Conservation (phyloP, 2,329 filamentous ascomycete genomes). For the Immersiporthe knoxdaviesiana region DNA sequence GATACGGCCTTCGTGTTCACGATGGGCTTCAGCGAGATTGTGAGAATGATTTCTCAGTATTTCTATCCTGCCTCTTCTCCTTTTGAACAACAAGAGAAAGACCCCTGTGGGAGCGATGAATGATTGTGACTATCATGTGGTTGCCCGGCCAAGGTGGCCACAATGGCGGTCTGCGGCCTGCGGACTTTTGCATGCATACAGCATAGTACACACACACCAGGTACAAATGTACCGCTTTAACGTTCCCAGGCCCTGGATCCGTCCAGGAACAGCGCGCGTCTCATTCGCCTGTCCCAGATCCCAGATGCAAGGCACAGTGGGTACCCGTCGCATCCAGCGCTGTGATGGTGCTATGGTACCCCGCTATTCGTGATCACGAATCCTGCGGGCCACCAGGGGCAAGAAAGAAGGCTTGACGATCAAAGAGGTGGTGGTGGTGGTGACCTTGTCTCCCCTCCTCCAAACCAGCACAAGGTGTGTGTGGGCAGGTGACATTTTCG, state of each 20-base stretch:
- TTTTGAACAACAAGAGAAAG: background rate
- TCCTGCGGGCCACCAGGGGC: slow-evolving; percentile 11
- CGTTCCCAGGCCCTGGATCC: slow-evolving; percentile 6
- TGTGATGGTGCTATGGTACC: slow-evolving; percentile 18
- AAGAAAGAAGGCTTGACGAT: slow-evolving; percentile 12
- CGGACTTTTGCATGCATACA: background rate
- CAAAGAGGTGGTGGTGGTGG: slow-evolving; percentile 13
- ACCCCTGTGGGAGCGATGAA: background rate
- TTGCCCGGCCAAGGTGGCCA: slow-evolving; percentile 21
- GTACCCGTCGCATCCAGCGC: slow-evolving; percentile 25
- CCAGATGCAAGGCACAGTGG: slow-evolving; percentile 25
- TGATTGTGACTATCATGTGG: background rate
- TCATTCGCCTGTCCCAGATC: slow-evolving; percentile 26
- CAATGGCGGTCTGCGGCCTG: slow-evolving; percentile 17
- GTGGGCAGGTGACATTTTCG: slow-evolving; percentile 13
- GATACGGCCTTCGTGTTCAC: slow-evolving; percentile 12
- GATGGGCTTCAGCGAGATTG: slow-evolving; percentile 10
- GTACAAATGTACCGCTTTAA: slow-evolving; percentile 9
- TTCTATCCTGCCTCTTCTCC: background rate
- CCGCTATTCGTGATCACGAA: slow-evolving; percentile 25
- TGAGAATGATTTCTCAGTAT: background rate
- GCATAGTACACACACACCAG: background rate
- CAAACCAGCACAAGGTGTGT: slow-evolving; percentile 4
- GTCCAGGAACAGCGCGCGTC: slow-evolving; percentile 27
- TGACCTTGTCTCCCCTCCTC: slow-evolving; percentile 14